phyloP scores from a whole-genome alignment of 352 stramenopile genomes.

The Pythium sukuiense region DNA sequence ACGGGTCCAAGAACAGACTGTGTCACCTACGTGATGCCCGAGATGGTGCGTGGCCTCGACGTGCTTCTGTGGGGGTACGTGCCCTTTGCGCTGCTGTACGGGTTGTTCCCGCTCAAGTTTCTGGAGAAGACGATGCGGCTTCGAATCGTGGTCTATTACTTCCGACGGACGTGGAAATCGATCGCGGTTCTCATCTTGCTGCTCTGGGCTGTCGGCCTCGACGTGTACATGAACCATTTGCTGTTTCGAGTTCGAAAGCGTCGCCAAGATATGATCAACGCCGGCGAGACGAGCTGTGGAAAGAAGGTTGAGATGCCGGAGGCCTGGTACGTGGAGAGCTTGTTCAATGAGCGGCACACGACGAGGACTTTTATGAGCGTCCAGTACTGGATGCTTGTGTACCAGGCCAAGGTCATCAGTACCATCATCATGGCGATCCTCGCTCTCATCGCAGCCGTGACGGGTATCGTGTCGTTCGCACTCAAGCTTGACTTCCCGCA shows the following conservation, averaged over 20 bases:
- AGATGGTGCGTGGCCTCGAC: slow-evolving; percentile 14
- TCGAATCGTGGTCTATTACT: slow-evolving; percentile 72
- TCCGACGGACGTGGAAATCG: slow-evolving; percentile 72
- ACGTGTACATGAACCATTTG: slow-evolving; percentile 65
- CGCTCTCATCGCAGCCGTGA: slow-evolving; percentile 53
- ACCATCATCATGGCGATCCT: slow-evolving; percentile 66
- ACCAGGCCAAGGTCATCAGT: slow-evolving; percentile 61
- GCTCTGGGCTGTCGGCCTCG: slow-evolving; percentile 60
- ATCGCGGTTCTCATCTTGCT: slow-evolving; percentile 66
- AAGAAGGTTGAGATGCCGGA: slow-evolving; percentile 36
- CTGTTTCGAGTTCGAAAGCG: slow-evolving; percentile 45
- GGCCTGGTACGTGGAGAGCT: slow-evolving; percentile 52
- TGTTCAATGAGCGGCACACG: slow-evolving; percentile 31
- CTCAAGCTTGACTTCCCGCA: slow-evolving; percentile 83
- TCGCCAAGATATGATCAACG: slow-evolving; percentile 40
- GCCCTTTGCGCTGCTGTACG: slow-evolving; percentile 59
- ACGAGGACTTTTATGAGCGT: slow-evolving; percentile 43
- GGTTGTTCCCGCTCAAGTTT: slow-evolving; percentile 64
- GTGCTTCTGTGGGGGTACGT: slow-evolving; percentile 60
- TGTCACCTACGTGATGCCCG: slow-evolving; percentile 24
- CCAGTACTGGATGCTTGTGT: slow-evolving; percentile 61
- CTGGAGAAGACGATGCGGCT: slow-evolving; percentile 67
- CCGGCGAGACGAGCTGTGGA: slow-evolving; percentile 43
- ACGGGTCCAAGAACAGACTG: slow-evolving; percentile 18
- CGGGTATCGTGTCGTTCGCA: slow-evolving; percentile 66